phyloP scores from a whole-genome alignment of 768 basidiomycete genomes.

The Mycena rosella region DNA sequence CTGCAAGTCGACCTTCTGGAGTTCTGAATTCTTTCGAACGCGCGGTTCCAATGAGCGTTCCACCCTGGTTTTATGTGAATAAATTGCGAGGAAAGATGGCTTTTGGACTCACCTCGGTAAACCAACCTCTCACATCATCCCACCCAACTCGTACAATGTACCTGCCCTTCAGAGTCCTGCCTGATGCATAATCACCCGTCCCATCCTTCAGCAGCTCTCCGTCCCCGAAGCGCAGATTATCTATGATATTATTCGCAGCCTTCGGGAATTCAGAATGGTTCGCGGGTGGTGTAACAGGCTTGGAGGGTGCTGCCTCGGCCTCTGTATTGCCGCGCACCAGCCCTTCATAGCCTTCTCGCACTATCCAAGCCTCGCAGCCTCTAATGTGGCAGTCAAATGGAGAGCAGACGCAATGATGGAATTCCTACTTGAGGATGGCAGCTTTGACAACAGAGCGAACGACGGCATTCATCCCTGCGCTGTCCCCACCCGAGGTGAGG shows the following conservation, averaged over 20 bases:
- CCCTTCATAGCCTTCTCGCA: constrained; percentile 98
- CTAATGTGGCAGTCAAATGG: constrained; percentile 57
- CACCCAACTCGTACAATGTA: constrained; percentile 97
- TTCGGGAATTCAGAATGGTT: constrained; percentile 23
- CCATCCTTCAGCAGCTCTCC: constrained; percentile 84
- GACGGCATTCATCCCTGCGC: constrained; percentile 97
- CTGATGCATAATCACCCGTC: constrained; percentile 77
- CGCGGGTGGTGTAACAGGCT: constrained; percentile 41
- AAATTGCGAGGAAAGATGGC: neutral
- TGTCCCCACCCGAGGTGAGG: constrained; percentile 96
- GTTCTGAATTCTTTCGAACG: constrained; percentile 89
- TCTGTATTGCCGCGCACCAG: constrained; percentile 91
- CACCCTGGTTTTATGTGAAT: constrained; percentile 66
- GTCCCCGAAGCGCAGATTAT: constrained; percentile 87
- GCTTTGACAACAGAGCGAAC: constrained; percentile 95
- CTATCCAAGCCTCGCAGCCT: constrained; percentile 95
- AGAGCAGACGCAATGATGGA: constrained; percentile 8
- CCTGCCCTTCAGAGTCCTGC: constrained; percentile 85
- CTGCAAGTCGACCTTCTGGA: constrained; percentile 87
- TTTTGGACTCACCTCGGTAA: constrained; percentile 74
- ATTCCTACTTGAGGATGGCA: constrained; percentile 86
- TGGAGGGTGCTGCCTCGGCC: constrained; percentile 47
- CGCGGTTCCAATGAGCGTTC: constrained; percentile 96
- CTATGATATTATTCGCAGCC: constrained; percentile 56
- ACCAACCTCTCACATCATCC: constrained; percentile 98